Percentiles rank a stretch among this genome's conserved stretches.
These are phyloP conservation scores for Tetracladium setigerum DNA, from an alignment of 495 filamentous ascomycete species.

Conservation along the genomic window DNA sequence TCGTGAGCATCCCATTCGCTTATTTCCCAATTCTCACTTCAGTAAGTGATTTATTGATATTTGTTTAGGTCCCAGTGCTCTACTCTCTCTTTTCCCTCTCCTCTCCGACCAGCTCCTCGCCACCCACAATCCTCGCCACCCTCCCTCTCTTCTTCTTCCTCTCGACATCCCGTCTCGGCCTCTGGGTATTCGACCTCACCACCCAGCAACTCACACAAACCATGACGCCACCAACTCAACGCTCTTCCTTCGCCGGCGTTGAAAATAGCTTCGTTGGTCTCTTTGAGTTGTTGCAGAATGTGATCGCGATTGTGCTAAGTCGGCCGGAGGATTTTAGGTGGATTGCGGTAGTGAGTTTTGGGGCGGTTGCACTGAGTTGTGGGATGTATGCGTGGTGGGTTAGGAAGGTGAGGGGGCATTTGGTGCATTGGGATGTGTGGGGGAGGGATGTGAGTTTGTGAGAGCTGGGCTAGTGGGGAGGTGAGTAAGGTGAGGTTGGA, in stretches of 20 bases:
- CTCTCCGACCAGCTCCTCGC: background rate
- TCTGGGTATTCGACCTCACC: conserved; percentile 38
- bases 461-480: background rate
- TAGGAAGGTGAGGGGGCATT: conserved; percentile 23
- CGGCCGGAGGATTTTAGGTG: conserved; percentile 33
- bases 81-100: background rate
- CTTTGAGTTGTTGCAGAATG: conserved; percentile 31
- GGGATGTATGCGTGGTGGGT: conserved; percentile 34
- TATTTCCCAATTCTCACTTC: background rate
- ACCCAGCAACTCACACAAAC: conserved; percentile 39
- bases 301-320: conserved; percentile 28
- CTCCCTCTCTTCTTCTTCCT: conserved; percentile 33
- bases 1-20: conserved; percentile 20
- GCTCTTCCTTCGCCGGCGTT: conserved; percentile 37
- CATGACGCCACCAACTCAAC: conserved; percentile 22
- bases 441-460: conserved; percentile 3
- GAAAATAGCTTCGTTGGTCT: conserved; percentile 33
- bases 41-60: conserved; percentile 1
- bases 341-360: conserved; percentile 29
- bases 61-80: conserved; percentile 30
- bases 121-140: conserved; percentile 4
- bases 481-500: too few relatives aligned
- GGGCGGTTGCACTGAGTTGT: conserved; percentile 26
- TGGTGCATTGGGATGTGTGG: conserved; percentile 25
- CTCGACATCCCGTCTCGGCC: conserved; percentile 35